These are phyloP conservation scores for Catharanthus roseus DNA, from an alignment of 257 asterid genomes.

Conservation along the genomic window DNA sequence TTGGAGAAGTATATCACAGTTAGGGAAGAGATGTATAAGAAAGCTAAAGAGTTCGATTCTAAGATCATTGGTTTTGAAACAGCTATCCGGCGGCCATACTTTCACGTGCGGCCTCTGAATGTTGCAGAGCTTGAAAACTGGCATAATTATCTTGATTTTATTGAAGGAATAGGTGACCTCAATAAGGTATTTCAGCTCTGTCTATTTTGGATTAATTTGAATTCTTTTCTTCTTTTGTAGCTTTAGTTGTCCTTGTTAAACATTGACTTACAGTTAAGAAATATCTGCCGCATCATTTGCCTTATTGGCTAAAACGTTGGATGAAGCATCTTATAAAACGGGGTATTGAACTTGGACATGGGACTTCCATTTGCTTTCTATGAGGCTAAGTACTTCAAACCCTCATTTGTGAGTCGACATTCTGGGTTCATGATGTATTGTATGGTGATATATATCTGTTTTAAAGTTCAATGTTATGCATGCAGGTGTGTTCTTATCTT, in stretches of 20 bases:
- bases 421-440: constrained; percentile 85
- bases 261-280: constrained; percentile 93
- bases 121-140: constrained; percentile 92
- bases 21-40: constrained; percentile 85
- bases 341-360: constrained; percentile 98
- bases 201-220: constrained; percentile 27
- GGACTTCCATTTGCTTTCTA: constrained; percentile 90
- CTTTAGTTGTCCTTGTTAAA: constrained; percentile 84
- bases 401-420: constrained; percentile 93
- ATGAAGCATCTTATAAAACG: constrained; percentile 89
- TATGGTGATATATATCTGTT: constrained; percentile 42
- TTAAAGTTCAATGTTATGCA: constrained; percentile 91
- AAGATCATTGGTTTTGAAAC: constrained; percentile 92
- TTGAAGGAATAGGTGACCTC: constrained; percentile 78
- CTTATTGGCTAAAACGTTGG: constrained; percentile 94
- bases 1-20: constrained; percentile 88
- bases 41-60: constrained; percentile 87
- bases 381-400: constrained; percentile 98
- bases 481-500: constrained; percentile 99
- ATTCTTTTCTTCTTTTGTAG: constrained; percentile 39
- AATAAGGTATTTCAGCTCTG: constrained; percentile 67
- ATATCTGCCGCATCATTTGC: constrained; percentile 87
- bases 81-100: constrained; percentile 94
- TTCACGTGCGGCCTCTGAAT: constrained; percentile 91
- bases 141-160: constrained; percentile 88